Conservation (phyloP, 768 basidiomycete genomes). For the Pisolithus albus region DNA sequence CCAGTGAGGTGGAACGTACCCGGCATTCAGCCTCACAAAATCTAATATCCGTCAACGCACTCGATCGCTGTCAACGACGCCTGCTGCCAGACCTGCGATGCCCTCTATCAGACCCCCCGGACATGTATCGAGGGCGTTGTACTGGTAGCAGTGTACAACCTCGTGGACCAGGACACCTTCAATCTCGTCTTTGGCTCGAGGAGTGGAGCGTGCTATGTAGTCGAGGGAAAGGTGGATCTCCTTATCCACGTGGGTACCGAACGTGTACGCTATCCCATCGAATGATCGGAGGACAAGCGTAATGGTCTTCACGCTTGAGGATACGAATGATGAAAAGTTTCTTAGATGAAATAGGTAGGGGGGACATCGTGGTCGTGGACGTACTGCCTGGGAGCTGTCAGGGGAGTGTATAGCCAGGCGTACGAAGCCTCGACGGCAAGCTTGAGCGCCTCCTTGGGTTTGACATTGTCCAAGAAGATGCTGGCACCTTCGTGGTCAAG, state of each 20-base stretch:
- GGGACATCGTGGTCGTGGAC: conserved; percentile 9
- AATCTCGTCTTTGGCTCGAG: conserved; percentile 53
- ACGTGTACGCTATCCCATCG: conserved; percentile 66
- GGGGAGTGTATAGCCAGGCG: conserved; percentile 38
- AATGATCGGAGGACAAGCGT: conserved; percentile 57
- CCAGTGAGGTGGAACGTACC: conserved; percentile 68
- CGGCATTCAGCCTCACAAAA: conserved; percentile 59
- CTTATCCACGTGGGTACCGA: conserved; percentile 51
- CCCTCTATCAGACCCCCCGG: conserved; percentile 75
- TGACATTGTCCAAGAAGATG: conserved; percentile 48
- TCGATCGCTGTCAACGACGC: neutral
- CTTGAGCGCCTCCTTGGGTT: conserved; percentile 33
- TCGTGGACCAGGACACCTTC: conserved; percentile 68
- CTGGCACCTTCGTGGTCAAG: conserved; percentile 50
- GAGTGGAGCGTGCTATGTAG: conserved; percentile 42
- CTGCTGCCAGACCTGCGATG: conserved; percentile 51
- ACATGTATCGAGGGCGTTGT: conserved; percentile 51
- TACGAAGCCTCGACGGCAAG: conserved; percentile 36
- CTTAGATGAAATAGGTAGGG: neutral
- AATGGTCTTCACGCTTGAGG: conserved; percentile 44
- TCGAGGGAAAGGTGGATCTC: conserved; percentile 69
- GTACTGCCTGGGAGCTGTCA: conserved; percentile 42
- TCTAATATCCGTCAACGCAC: conserved; percentile 34
- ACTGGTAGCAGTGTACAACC: conserved; percentile 75
- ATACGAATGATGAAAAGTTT: conserved; percentile 8